Base-by-base conservation (phyloP, 305 asterid genomes). In the Stenogyne calaminthoides region DNA sequence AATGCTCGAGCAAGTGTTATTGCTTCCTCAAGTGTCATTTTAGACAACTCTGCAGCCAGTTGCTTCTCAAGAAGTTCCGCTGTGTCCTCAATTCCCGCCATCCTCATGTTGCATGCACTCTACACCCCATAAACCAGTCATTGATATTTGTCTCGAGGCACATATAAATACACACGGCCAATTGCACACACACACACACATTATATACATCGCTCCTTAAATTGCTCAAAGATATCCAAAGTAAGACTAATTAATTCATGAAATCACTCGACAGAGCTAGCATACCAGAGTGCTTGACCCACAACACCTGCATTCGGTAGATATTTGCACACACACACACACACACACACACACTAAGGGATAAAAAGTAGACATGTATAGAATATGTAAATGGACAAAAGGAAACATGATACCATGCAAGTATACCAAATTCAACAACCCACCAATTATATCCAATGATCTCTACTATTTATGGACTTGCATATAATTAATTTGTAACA, bases 1-100 rank as follows among this genome's bases (percentile, higher is more conserved):
- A 95, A 95, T 20, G 96, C 92, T 9, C 99, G 87, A 47, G 97
- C 98, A 69, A 95, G 93, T 16, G 91, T 70, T 36, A 92, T 71
- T 19, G 99, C 98, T 80, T 95, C 98, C 84, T 92, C 99, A 25
- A 95, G 90, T 32, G 96, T 84, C 99, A 92, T 86, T 71, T 87
- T 79, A 6, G 96, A 90, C 80, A 95, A 70, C 85, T 89, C 97
- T 8, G 90, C 77, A 9, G 96, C 88, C 72, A 95, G 73, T 83
- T 95, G 94, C 86, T 89, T 90, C 88, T 95, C 99, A 58, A 95
- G 94, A 77, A 89, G 81, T 90, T 92, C 98, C 19, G 99, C 99
- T 3, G 97, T 92, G 73, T 80, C 96, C 86, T 89, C 98, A 66
- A 95, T 86, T 77, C 97, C 95, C 0, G 96, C 95, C 85, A 72